Evolutionary conservation across 345 rosid genomes (phyloP).

Genomic region (Corchorus capsularis): DNA sequence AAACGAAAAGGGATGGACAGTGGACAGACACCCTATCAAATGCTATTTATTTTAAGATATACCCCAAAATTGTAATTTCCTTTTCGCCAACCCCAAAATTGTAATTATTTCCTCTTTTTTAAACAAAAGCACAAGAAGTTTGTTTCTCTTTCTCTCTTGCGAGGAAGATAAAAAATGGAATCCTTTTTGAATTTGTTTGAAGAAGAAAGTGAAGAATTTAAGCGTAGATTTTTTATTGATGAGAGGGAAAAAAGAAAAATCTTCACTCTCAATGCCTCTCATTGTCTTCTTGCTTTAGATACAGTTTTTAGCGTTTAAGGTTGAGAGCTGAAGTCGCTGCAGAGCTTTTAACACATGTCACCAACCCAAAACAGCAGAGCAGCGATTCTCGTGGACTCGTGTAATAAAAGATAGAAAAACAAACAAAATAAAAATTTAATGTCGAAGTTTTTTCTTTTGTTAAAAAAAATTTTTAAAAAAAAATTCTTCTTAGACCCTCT

Average conservation of each 20-base stretch:
- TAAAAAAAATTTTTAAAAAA: neutral
- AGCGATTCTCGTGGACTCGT: conserved; percentile 33
- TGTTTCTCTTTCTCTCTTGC: neutral
- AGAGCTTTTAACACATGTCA: conserved; percentile 40
- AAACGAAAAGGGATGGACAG: too few species aligned
- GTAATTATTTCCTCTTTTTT: too few species aligned
- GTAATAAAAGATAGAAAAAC: conserved; percentile 13
- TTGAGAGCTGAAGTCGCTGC: conserved; percentile 41
- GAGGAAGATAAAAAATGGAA: neutral
- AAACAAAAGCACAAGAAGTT: neutral
- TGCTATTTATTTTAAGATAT: too few species aligned
- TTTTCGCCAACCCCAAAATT: too few species aligned
- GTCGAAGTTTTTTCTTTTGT: neutral
- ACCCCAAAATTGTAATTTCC: too few species aligned
- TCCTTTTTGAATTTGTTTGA: neutral
- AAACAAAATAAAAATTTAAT: conserved; percentile 17
- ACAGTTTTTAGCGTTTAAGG: conserved; percentile 24
- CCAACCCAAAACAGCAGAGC: conserved; percentile 16
- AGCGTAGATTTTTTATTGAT: neutral
- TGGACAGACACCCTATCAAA: too few species aligned
- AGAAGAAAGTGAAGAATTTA: too few species aligned
- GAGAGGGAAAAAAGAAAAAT: neutral
- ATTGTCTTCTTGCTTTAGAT: neutral
- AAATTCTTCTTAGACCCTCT: too few species aligned
- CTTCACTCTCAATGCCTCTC: neutral